Conservation (phyloP, 148 eudicot genomes). For the Silene uniflora region DNA sequence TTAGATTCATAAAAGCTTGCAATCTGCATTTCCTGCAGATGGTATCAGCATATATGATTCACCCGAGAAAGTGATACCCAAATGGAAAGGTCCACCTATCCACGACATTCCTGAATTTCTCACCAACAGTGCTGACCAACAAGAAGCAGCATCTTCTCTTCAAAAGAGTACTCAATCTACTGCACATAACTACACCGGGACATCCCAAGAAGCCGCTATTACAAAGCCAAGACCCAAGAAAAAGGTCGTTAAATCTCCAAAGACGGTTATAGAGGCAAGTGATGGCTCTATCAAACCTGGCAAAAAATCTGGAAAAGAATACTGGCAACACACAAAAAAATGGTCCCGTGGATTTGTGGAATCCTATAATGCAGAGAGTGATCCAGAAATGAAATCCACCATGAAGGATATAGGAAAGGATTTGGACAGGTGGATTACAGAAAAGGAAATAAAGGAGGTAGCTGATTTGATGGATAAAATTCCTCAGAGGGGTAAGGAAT, state of each 20-base stretch:
- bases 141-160: constrained; percentile 26
- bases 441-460: constrained; percentile 72
- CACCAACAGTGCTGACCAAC: constrained; percentile 30
- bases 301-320: constrained; percentile 76
- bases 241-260: constrained; percentile 35
- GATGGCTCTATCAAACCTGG: constrained; percentile 82
- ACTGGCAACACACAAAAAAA: constrained; percentile 92
- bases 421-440: constrained; percentile 90
- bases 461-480: constrained; percentile 61
- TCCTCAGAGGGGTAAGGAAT: constrained; percentile 46
- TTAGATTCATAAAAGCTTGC: neutral
- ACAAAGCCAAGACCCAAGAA: constrained; percentile 21
- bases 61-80: constrained; percentile 79
- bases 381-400: constrained; percentile 68
- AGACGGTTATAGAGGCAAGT: constrained; percentile 70
- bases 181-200: constrained; percentile 13
- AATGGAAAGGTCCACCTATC: constrained; percentile 88
- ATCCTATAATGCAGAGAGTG: constrained; percentile 69
- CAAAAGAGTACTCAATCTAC: constrained; percentile 34
- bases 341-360: constrained; percentile 82
- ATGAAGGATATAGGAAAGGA: constrained; percentile 94
- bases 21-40: constrained; percentile 39
- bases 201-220: constrained; percentile 24
- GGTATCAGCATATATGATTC: constrained; percentile 90
- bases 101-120: constrained; percentile 54